Evolutionary conservation across 2,329 filamentous ascomycete genomes (phyloP).

Genomic region (Sclerotinia glacialis): DNA sequence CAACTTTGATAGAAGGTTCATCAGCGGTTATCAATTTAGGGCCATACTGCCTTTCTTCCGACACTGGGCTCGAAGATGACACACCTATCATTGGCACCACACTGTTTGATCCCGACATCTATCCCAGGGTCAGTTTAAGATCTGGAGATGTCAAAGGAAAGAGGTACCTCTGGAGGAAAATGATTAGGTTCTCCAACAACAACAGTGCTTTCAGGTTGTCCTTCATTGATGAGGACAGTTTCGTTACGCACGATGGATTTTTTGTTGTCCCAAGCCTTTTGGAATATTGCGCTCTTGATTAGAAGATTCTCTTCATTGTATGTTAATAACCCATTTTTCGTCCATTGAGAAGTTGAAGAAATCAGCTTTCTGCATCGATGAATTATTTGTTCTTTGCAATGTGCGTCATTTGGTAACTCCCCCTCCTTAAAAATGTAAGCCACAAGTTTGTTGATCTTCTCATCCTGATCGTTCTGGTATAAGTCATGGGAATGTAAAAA

Average conservation of each 20-base stretch:
- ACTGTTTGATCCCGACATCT: neutral
- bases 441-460: neutral
- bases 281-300: constrained; percentile 1
- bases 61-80: neutral
- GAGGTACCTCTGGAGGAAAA: neutral
- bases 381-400: constrained; percentile 9
- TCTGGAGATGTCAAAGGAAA: neutral
- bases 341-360: neutral
- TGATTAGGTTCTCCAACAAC: neutral
- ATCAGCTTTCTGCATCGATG: constrained; percentile 4
- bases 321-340: neutral
- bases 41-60: neutral
- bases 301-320: neutral
- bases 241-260: neutral
- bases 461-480: neutral
- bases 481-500: constrained; percentile 1
- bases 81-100: neutral
- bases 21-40: neutral
- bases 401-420: neutral
- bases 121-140: neutral
- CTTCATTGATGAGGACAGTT: neutral
- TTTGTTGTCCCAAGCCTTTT: constrained; percentile 10
- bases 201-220: neutral
- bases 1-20: neutral
- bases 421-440: neutral